Evolutionary conservation across 2,329 filamentous ascomycete species (phyloP).

Genomic region (Cordyceps javanica): DNA sequence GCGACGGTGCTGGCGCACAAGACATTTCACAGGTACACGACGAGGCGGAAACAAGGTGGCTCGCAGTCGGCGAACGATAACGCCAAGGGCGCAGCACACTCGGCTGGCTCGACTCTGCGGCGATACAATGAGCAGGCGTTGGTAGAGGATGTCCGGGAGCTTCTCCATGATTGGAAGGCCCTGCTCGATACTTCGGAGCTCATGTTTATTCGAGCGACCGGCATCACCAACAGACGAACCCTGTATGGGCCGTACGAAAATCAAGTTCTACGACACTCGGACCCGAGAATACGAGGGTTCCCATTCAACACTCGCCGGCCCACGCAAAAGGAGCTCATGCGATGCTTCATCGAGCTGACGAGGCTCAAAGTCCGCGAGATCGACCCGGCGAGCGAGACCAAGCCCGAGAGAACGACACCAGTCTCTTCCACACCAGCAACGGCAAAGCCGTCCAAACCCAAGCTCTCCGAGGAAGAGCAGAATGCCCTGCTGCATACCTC

Average conservation of each 20-base stretch:
- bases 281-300: constrained; percentile 76
- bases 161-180: constrained; percentile 78
- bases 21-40: constrained; percentile 96
- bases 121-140: constrained; percentile 92
- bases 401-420: constrained; percentile 31
- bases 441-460: constrained; percentile 52
- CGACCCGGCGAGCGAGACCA: constrained; percentile 54
- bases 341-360: constrained; percentile 89
- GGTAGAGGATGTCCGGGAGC: constrained; percentile 75
- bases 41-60: constrained; percentile 90
- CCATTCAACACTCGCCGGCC: constrained; percentile 89
- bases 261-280: constrained; percentile 73
- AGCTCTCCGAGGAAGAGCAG: constrained; percentile 77
- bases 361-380: constrained; percentile 79
- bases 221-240: constrained; percentile 76
- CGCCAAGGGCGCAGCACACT: constrained; percentile 89
- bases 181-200: constrained; percentile 80
- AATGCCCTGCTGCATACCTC: constrained; percentile 75
- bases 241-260: constrained; percentile 88
- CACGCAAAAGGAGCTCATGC: constrained; percentile 91
- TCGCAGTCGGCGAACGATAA: constrained; percentile 91
- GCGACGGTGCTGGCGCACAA: constrained; percentile 90
- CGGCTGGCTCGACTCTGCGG: constrained; percentile 81
- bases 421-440: constrained; percentile 30
- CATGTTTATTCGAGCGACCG: constrained; percentile 84